A percentile compares a stretch with the other conserved stretches of the same genome.
phyloP scores from a whole-genome alignment of 441 rosid species.

The Hypseocharis bilobata region DNA sequence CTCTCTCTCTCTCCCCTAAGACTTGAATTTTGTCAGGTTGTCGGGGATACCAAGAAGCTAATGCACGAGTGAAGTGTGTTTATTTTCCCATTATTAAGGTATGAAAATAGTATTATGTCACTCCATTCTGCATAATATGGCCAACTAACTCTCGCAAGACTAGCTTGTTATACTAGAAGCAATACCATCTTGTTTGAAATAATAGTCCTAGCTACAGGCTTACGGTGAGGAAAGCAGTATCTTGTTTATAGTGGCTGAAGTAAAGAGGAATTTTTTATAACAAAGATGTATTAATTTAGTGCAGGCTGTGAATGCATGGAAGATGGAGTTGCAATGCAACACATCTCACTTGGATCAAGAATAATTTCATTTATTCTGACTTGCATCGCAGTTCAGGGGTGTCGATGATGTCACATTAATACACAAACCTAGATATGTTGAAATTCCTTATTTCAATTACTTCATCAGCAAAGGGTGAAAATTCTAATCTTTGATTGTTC shows the following conservation, averaged over 20 bases:
- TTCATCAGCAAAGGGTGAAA: background rate
- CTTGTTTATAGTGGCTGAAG: background rate
- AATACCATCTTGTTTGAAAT: background rate
- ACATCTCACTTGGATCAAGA: background rate
- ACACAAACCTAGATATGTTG: background rate
- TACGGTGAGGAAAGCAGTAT: background rate
- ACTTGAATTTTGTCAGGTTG: slow-evolving; percentile 28
- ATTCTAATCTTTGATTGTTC: too few species aligned
- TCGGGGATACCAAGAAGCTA: slow-evolving; percentile 33
- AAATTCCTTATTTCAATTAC: background rate
- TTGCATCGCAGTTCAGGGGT: background rate
- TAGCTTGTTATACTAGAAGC: background rate
- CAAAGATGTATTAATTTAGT: background rate
- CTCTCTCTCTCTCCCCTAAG: slow-evolving; percentile 1
- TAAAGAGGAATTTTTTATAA: background rate
- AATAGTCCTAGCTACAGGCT: background rate
- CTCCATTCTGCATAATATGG: background rate
- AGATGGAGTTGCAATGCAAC: background rate
- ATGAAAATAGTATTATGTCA: background rate
- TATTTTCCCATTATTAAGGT: slow-evolving; percentile 62
- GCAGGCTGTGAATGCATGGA: background rate
- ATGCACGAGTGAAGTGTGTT: slow-evolving; percentile 59
- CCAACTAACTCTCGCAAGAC: background rate
- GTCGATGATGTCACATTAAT: background rate
- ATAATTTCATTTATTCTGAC: too few species aligned